A percentile compares a stretch with the other conserved stretches of the same genome.
These are phyloP conservation scores for Phaeodactylum tricornutum DNA, from an alignment of 108 stramenopile species.

Conservation along the genomic window DNA sequence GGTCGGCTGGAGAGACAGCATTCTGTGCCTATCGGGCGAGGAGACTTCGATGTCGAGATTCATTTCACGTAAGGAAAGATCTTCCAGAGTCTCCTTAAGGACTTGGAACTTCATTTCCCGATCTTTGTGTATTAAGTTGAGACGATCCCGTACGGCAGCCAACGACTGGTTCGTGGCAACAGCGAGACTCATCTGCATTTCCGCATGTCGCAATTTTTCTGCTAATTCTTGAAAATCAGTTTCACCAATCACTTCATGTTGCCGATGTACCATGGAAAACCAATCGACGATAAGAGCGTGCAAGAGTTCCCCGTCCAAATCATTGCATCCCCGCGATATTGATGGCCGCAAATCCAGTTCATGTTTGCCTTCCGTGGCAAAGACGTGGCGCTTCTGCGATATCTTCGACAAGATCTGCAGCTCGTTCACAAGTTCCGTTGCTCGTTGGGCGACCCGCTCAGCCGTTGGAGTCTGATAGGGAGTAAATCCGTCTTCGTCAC, in stretches of 20 bases:
- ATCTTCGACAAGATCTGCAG: constrained; percentile 12
- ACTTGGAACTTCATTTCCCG: constrained; percentile 51
- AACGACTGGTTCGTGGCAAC: constrained; percentile 41
- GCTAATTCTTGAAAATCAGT: constrained; percentile 29
- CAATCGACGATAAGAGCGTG: constrained; percentile 61
- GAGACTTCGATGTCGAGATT: constrained; percentile 22
- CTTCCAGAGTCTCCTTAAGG: constrained; percentile 67
- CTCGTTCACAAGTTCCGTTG: background rate
- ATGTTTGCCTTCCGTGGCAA: constrained; percentile 8
- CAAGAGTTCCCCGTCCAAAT: constrained; percentile 60
- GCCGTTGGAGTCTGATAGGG: background rate
- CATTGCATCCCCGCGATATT: constrained; percentile 24
- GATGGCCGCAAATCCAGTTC: constrained; percentile 18
- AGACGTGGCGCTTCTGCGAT: constrained; percentile 18
- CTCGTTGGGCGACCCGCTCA: background rate
- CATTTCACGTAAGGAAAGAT: constrained; percentile 75
- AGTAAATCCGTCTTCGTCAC: constrained; percentile 32
- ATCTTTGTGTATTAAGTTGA: constrained; percentile 44
- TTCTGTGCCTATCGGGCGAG: background rate
- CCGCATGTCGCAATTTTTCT: constrained; percentile 54
- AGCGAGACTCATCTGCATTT: constrained; percentile 70
- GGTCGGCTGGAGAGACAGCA: constrained; percentile 2
- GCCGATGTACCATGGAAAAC: constrained; percentile 62
- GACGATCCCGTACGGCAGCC: constrained; percentile 34
- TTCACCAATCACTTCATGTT: constrained; percentile 30